Evolutionary conservation across 257 asterid species (phyloP).

Genomic region (Nicotiana obtusifolia): DNA sequence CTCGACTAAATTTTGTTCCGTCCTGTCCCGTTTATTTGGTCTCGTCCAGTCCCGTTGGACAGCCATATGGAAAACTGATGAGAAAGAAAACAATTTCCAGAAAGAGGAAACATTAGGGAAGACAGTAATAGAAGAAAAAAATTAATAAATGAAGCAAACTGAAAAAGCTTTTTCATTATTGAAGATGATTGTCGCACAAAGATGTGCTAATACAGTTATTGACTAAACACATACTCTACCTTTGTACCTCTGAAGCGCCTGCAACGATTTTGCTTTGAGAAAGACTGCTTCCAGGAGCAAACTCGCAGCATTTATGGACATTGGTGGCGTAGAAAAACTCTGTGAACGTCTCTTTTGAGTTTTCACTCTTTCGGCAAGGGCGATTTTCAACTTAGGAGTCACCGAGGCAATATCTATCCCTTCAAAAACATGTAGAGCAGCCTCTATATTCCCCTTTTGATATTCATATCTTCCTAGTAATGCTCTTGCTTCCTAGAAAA

Average conservation of each 20-base stretch:
- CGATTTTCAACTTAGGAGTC: slow-evolving; percentile 64
- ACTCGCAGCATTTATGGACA: slow-evolving; percentile 79
- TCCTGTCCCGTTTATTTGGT: too few species aligned
- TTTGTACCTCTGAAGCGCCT: slow-evolving; percentile 78
- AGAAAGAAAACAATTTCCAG: background rate
- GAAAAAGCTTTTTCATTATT: background rate
- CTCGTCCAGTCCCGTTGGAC: too few species aligned
- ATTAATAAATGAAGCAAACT: background rate
- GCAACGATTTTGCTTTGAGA: slow-evolving; percentile 78
- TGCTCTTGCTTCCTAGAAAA: slow-evolving; percentile 88
- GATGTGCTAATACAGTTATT: background rate
- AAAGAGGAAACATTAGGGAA: background rate
- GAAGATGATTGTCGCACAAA: background rate
- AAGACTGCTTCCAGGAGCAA: slow-evolving; percentile 75
- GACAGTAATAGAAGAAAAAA: background rate
- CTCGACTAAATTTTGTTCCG: too few species aligned
- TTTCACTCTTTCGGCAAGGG: slow-evolving; percentile 49
- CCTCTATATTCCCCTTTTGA: slow-evolving; percentile 85
- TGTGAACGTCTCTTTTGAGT: slow-evolving; percentile 49
- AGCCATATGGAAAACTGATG: background rate
- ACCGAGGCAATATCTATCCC: slow-evolving; percentile 75
- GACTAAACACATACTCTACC: slow-evolving; percentile 35
- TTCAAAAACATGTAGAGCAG: slow-evolving; percentile 85
- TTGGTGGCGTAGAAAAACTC: slow-evolving; percentile 42
- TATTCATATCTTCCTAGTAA: slow-evolving; percentile 83